Evolutionary conservation across 495 filamentous ascomycete genomes (phyloP), one percentile per base, ranked within the genome.

Genomic region (Hypoxylon perforatum): DNA sequence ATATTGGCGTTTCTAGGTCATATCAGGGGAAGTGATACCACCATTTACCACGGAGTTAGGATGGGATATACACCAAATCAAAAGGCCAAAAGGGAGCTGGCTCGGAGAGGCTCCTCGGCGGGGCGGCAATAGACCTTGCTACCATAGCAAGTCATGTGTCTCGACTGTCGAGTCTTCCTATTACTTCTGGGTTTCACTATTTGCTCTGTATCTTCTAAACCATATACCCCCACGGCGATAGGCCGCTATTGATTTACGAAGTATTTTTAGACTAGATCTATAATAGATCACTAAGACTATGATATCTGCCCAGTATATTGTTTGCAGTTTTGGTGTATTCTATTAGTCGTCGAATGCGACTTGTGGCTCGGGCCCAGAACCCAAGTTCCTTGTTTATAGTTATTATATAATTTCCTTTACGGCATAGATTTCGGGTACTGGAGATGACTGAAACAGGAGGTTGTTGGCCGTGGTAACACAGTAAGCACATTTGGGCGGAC

Each of bases 211-310:
- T 33, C n/a, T 54, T 47, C 12, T 39, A 46, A 23, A 47, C 23
- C 33, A 67, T 62, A 67, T 67, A 67, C 64, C 64, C 62, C 39
- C 30, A 33, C 14, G 47, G 64, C 53, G 33, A 25, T n/a, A 53
- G 1, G 52, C 63, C 50, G n/a, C n/a, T 49, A 15, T 17, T 42
- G 25, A 33, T 62, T 42, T 11, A 39, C 35, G 41, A 19, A 25
- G 1, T 50, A 55, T 10, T 36, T 45, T 17, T 14, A 33, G 15
- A 36, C 21, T 61, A 67, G 57, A 67, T 67, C 15, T 35, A n/a
- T 1, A 2, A 45, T 56, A 61, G 57, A 61, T 30, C 18, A 22
- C 21, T 8, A 15, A 35, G 41, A 25, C 4, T 21, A 54, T 18
- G 4, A 53, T 38, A 19, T 11, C 17, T 21, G 8, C 39, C n/a